Evolutionary conservation across 257 asterid species (phyloP).

Genomic region (Gentiana straminea): DNA sequence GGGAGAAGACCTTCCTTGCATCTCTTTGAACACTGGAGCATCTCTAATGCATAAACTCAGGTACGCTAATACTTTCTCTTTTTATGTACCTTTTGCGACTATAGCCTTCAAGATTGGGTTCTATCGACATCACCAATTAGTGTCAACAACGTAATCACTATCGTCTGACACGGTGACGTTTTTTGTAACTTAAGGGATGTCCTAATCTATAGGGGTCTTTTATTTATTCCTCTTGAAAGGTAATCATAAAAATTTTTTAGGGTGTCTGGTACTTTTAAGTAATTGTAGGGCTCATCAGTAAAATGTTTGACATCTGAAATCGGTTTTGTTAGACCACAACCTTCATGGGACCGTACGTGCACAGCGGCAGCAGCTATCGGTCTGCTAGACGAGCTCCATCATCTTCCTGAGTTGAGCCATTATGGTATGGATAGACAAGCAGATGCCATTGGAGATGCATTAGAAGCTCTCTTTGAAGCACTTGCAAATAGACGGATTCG

Average conservation of each 20-base stretch:
- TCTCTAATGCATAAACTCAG: constrained; percentile 87
- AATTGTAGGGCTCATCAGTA: no score
- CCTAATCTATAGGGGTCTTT: no score
- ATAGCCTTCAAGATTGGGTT: not conserved
- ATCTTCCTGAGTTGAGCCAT: constrained; percentile 37
- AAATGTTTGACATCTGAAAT: no score
- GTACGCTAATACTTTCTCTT: constrained; percentile 13
- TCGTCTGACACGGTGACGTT: no score
- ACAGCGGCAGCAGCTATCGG: constrained; percentile 95
- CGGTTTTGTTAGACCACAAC: constrained; percentile 57
- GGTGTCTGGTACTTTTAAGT: no score
- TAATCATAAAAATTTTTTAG: no score
- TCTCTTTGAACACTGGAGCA: constrained; percentile 65
- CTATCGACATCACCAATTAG: no score
- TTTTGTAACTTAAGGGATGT: no score
- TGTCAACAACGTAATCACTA: no score
- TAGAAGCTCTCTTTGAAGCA: constrained; percentile 56
- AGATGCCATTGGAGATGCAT: constrained; percentile 45
- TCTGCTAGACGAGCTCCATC: constrained; percentile 71
- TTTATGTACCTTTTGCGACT: not conserved
- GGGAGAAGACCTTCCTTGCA: constrained; percentile 67
- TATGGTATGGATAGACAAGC: constrained; percentile 54
- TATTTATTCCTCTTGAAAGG: no score
- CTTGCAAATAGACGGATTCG: constrained; percentile 63
- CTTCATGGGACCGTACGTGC: constrained; percentile 97